Conservation (phyloP, 1,284 basidiomycete species). For the Moesziomyces globuligerus region DNA sequence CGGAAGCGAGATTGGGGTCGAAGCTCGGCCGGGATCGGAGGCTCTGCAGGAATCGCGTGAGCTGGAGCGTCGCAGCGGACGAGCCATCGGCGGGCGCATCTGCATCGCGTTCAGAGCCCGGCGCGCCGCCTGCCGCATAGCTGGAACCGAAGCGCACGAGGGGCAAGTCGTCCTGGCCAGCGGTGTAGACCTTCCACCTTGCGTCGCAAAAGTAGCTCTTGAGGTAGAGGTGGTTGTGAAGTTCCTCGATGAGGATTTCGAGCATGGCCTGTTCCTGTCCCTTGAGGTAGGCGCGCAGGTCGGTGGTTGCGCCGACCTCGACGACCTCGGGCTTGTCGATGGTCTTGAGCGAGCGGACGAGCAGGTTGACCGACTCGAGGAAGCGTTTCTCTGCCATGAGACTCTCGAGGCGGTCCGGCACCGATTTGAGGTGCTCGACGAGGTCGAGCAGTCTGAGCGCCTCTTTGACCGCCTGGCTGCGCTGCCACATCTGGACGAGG, state of each 20-base stretch:
- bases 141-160: conserved; percentile 53
- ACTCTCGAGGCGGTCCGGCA: conserved; percentile 90
- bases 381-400: conserved; percentile 96
- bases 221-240: conserved; percentile 97
- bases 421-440: conserved; percentile 77
- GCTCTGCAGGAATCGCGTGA: conserved; percentile 45
- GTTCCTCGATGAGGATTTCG: conserved; percentile 90
- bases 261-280: conserved; percentile 76
- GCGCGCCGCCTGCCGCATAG: conserved; percentile 14
- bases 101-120: background rate
- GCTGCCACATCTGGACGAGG: conserved; percentile 66
- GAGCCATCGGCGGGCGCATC: background rate
- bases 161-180: conserved; percentile 75
- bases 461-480: conserved; percentile 63
- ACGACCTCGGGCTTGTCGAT: conserved; percentile 91
- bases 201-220: conserved; percentile 96
- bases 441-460: conserved; percentile 58
- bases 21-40: conserved; percentile 42
- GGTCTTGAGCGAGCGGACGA: conserved; percentile 87
- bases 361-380: conserved; percentile 85
- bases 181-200: conserved; percentile 85
- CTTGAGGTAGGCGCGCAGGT: conserved; percentile 84
- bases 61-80: conserved; percentile 16
- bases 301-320: conserved; percentile 91
- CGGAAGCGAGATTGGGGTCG: conserved; percentile 46